A percentile compares a stretch with the other conserved stretches of the same genome.
Conservation (phyloP, 352 stramenopile genomes). For the Pythium folliculosum region DNA sequence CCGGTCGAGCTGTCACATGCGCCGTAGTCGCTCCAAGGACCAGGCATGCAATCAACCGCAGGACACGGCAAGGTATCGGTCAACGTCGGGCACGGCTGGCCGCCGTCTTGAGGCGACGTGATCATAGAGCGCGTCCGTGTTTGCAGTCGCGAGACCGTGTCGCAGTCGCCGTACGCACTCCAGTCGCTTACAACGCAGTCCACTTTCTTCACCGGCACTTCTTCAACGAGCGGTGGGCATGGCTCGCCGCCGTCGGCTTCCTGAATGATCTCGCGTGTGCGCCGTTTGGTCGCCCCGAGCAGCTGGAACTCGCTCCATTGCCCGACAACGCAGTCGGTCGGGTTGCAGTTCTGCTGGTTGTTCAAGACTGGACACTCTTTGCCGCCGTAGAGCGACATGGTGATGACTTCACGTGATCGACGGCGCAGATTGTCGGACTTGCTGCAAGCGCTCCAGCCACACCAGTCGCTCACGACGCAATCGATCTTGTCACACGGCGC, state of each 20-base stretch:
- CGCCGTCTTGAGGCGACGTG: conserved; percentile 45
- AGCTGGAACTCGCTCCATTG: conserved; percentile 51
- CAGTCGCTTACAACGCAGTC: conserved; percentile 54
- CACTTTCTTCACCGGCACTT: conserved; percentile 35
- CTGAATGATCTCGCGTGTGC: conserved; percentile 39
- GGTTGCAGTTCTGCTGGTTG: conserved; percentile 65
- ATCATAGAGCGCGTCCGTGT: conserved; percentile 51
- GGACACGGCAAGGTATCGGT: conserved; percentile 39
- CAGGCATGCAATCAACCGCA: conserved; percentile 47
- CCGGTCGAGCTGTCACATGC: conserved; percentile 41
- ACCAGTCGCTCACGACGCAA: conserved; percentile 61
- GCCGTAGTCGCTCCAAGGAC: conserved; percentile 50
- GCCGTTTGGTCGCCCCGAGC: conserved; percentile 43
- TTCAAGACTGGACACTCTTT: conserved; percentile 42
- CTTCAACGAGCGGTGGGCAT: conserved; percentile 49
- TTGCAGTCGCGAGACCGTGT: conserved; percentile 36
- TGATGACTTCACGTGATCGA: conserved; percentile 49
- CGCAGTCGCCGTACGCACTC: conserved; percentile 44
- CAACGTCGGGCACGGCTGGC: conserved; percentile 42
- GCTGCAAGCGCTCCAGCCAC: conserved; percentile 39
- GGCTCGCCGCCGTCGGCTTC: conserved; percentile 40
- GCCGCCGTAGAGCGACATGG: conserved; percentile 45
- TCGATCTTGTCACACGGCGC: conserved; percentile 48
- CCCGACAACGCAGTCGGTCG: conserved; percentile 56
- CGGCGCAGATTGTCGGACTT: conserved; percentile 36